Conservation (phyloP, 306 rosid species). For the Fragaria iinumae region DNA sequence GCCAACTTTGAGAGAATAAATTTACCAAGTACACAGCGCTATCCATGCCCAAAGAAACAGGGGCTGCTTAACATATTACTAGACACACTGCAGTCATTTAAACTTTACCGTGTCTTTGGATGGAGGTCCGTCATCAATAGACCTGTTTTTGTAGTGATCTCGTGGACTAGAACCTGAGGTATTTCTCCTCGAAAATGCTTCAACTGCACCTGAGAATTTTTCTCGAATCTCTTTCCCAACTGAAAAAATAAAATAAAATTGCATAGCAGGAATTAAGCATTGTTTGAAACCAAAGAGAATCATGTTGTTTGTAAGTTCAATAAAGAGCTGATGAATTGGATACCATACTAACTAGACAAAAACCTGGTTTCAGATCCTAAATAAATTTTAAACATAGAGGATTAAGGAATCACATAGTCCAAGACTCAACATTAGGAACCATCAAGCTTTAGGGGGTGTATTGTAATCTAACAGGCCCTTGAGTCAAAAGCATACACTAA, state of each 20-base stretch:
- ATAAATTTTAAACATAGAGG: not conserved
- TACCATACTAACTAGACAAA: not conserved
- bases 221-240: conserved; percentile 89
- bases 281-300: not conserved
- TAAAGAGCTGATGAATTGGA: conserved; percentile 2
- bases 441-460: not conserved
- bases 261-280: conserved; percentile 29
- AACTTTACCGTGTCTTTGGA: conserved; percentile 66
- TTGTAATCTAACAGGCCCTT: not conserved
- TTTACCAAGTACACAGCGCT: not conserved
- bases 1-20: not conserved
- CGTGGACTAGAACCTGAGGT: conserved; percentile 60
- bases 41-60: conserved; percentile 5
- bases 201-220: conserved; percentile 83
- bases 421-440: not conserved
- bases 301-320: not conserved
- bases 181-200: conserved; percentile 71
- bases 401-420: not conserved
- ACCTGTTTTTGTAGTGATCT: conserved; percentile 60
- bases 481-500: conserved; percentile 4
- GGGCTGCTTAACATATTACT: not conserved
- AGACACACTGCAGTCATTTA: conserved; percentile 7
- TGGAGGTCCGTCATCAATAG: conserved; percentile 52
- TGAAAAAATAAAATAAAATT: conserved; percentile 46
- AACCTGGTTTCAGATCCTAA: not conserved